Evolutionary conservation across 176 grass and related monocot species (phyloP).

Genomic region (Rhipidocladum racemiflorum): DNA sequence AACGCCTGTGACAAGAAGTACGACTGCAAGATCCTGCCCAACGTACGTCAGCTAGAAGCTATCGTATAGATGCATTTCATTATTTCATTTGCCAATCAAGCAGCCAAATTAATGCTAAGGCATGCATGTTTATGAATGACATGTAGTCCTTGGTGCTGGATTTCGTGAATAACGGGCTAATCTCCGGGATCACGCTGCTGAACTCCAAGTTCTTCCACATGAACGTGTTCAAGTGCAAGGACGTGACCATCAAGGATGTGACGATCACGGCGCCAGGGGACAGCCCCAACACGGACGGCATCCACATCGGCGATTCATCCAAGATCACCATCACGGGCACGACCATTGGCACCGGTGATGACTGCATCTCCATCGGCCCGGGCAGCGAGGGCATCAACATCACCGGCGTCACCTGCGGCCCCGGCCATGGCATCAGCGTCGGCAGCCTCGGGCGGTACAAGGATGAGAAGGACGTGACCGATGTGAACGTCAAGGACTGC

Average conservation of each 20-base stretch:
- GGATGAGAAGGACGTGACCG: conserved; percentile 39
- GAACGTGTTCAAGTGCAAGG: conserved; percentile 35
- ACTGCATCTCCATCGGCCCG: conserved; percentile 35
- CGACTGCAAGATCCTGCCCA: conserved; percentile 55
- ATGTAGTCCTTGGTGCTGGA: conserved; percentile 51
- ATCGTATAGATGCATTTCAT: not conserved
- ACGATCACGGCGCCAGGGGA: conserved; percentile 30
- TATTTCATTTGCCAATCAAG: not conserved
- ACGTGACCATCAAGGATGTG: conserved; percentile 13
- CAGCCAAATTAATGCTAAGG: not conserved
- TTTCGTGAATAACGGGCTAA: conserved; percentile 20
- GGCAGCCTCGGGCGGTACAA: conserved; percentile 41
- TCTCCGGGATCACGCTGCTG: conserved; percentile 32
- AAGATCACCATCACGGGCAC: conserved; percentile 28
- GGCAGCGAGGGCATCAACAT: conserved; percentile 21
- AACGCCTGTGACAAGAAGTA: conserved; percentile 51
- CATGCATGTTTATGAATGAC: not conserved
- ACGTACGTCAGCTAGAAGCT: conserved; percentile 12
- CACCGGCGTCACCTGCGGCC: conserved; percentile 40
- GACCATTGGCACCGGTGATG: conserved; percentile 41
- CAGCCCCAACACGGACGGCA: conserved; percentile 50
- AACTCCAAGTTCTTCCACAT: conserved; percentile 54
- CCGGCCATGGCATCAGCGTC: conserved; percentile 49
- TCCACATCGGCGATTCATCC: conserved; percentile 38
- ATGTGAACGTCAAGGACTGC: conserved; percentile 32